phyloP scores from a whole-genome alignment of 2,329 filamentous ascomycete genomes.

The Colletotrichum spinosum region DNA sequence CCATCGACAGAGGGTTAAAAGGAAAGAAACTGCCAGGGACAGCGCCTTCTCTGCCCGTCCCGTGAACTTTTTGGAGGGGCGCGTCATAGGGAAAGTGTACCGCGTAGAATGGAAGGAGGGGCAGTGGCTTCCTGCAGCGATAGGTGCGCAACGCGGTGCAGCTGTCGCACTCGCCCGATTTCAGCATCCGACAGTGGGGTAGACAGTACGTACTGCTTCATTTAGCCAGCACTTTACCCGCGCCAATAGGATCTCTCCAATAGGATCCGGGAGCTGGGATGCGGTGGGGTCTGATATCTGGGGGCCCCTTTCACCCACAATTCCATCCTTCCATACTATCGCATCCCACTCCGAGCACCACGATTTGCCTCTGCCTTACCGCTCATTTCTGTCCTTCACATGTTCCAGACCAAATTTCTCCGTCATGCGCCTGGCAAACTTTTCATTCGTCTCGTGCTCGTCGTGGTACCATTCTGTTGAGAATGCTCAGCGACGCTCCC shows the following conservation, averaged over 20 bases:
- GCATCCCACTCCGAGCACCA: too few species aligned
- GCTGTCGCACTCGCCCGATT: not conserved
- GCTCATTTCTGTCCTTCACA: constrained; percentile 1
- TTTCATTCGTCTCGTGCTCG: too few species aligned
- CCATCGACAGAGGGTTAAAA: not conserved
- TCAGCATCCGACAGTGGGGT: constrained; percentile 19
- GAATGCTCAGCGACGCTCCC: too few species aligned
- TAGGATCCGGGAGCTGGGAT: constrained; percentile 28
- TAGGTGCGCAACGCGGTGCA: constrained; percentile 31
- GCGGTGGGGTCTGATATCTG: constrained; percentile 21
- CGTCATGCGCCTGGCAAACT: too few species aligned
- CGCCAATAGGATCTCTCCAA: constrained; percentile 24
- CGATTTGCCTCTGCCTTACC: not conserved
- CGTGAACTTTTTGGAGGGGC: constrained; percentile 4
- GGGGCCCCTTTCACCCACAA: not conserved
- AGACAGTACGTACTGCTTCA: not conserved
- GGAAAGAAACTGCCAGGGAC: constrained; percentile 8
- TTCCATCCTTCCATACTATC: too few species aligned
- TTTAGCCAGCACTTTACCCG: constrained; percentile 37
- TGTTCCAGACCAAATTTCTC: too few species aligned
- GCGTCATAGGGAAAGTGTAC: not conserved
- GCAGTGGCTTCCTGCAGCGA: not conserved
- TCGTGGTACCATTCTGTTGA: too few species aligned
- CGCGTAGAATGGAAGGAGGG: not conserved
- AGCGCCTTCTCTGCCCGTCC: constrained; percentile 15